Conservation (phyloP, 208 protist genomes). For the Acanthamoeba pearcei region DNA sequence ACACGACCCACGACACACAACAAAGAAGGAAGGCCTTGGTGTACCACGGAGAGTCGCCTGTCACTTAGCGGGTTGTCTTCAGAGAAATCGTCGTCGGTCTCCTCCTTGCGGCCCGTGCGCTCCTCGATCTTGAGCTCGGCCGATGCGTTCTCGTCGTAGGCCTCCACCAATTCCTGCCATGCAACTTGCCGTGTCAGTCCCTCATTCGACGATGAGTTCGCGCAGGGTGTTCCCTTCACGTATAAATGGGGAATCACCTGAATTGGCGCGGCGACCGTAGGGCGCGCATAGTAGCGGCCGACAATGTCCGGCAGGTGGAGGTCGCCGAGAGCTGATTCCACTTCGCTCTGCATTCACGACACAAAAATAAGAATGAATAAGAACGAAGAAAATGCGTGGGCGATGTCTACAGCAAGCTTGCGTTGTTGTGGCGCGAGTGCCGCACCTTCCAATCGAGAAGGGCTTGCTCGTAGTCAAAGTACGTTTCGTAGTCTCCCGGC, state of each 20-base stretch:
- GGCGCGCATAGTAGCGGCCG: conserved; percentile 59
- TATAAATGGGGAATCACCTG: not conserved
- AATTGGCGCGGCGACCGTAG: not conserved
- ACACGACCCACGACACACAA: not conserved
- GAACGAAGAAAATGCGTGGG: not conserved
- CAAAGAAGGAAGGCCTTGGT: not conserved
- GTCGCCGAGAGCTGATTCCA: not conserved
- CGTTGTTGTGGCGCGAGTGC: not conserved
- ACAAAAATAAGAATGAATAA: not conserved
- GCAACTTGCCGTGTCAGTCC: no score
- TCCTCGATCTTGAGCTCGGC: conserved; percentile 60
- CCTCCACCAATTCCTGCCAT: conserved; percentile 55
- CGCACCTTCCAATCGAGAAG: conserved; percentile 62
- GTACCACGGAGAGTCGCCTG: not conserved
- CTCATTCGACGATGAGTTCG: no score
- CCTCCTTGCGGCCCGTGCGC: not conserved
- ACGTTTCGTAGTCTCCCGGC: conserved; percentile 26
- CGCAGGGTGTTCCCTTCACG: no score
- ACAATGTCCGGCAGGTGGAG: conserved; percentile 61
- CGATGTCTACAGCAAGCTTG: not conserved
- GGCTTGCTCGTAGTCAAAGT: conserved; percentile 70
- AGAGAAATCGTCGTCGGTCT: conserved; percentile 35
- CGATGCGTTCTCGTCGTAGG: conserved; percentile 39
- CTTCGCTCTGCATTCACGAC: not conserved
- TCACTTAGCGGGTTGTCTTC: conserved; percentile 20